phyloP scores from a whole-genome alignment of 108 stramenopile genomes.

The Cyclostephanos invisitatus region DNA sequence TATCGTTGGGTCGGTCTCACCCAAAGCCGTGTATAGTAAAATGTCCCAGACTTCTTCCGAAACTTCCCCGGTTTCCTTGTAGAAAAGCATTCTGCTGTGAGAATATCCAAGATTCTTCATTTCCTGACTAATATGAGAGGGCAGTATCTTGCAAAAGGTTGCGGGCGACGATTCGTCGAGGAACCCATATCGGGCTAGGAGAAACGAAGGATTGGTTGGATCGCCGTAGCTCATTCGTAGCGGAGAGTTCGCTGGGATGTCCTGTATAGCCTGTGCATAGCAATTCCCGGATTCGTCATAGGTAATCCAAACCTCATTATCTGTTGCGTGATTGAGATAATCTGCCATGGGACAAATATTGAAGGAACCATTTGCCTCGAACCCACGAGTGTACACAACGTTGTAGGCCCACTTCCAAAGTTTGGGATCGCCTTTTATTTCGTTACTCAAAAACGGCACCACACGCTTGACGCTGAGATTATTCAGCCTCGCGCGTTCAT shows the following conservation, averaged over 20 bases:
- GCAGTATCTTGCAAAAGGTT: slow-evolving; percentile 58
- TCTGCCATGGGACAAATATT: slow-evolving; percentile 23
- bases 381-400: slow-evolving; percentile 48
- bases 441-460: slow-evolving; percentile 24
- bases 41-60: slow-evolving; percentile 62
- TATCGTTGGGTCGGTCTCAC: slow-evolving; percentile 18
- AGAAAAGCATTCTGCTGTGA: slow-evolving; percentile 49
- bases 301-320: slow-evolving; percentile 12
- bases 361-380: slow-evolving; percentile 9
- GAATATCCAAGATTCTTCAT: slow-evolving; percentile 48
- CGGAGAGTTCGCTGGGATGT: slow-evolving; percentile 34
- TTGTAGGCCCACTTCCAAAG: slow-evolving; percentile 61
- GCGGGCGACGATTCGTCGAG: slow-evolving; percentile 49
- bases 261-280: slow-evolving; percentile 26
- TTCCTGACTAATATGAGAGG: slow-evolving; percentile 30
- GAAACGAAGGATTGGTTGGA: slow-evolving; percentile 40
- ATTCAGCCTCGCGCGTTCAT: slow-evolving; percentile 33
- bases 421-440: slow-evolving; percentile 38
- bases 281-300: slow-evolving; percentile 54
- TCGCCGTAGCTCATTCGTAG: slow-evolving; percentile 42
- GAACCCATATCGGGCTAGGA: slow-evolving; percentile 43
- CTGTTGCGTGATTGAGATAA: slow-evolving; percentile 54
- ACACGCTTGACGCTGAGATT: slow-evolving; percentile 24
- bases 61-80: slow-evolving; percentile 56
- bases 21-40: slow-evolving; percentile 48